Percentiles rank a stretch among this genome's conserved stretches.
Conservation (phyloP, 495 filamentous ascomycete species). For the Penicillium goetzii region DNA sequence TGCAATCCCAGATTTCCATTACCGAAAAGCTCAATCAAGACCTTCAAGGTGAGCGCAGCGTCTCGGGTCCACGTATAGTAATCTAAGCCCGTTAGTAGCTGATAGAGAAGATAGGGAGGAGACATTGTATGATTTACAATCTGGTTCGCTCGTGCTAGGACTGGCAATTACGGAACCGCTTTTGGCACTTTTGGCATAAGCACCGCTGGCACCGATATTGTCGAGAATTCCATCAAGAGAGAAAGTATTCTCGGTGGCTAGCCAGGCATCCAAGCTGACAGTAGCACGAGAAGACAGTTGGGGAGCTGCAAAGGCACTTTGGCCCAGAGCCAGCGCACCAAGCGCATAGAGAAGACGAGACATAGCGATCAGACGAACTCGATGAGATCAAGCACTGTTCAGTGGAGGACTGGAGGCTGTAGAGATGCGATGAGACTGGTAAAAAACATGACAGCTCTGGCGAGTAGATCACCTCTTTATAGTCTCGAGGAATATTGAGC, state of each 20-base stretch:
- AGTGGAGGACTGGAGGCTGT: not conserved
- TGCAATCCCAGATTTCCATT: constrained; percentile 58
- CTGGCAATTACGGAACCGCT: constrained; percentile 64
- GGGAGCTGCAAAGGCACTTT: constrained; percentile 29
- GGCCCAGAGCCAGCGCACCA: constrained; percentile 31
- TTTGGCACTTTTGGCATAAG: constrained; percentile 48
- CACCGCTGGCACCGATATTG: constrained; percentile 63
- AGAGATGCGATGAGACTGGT: not conserved
- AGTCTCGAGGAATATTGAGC: not conserved
- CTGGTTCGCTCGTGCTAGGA: constrained; percentile 58
- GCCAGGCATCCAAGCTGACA: constrained; percentile 50
- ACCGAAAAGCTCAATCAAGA: constrained; percentile 61
- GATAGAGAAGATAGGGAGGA: not conserved
- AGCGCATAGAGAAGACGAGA: constrained; percentile 22
- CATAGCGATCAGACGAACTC: not conserved
- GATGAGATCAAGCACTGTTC: not conserved
- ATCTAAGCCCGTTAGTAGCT: constrained; percentile 45
- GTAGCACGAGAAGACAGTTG: constrained; percentile 28
- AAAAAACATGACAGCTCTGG: not conserved
- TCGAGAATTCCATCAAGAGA: constrained; percentile 55
- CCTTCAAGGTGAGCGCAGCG: constrained; percentile 63
- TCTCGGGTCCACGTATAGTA: constrained; percentile 74
- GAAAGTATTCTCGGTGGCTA: constrained; percentile 54
- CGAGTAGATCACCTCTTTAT: constrained; percentile 2
- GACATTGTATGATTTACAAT: constrained; percentile 54